Percentiles rank a stretch among this genome's conserved stretches.
These are phyloP conservation scores for Fusarium virguliforme DNA, from an alignment of 2,329 filamentous ascomycete genomes.

Conservation along the genomic window DNA sequence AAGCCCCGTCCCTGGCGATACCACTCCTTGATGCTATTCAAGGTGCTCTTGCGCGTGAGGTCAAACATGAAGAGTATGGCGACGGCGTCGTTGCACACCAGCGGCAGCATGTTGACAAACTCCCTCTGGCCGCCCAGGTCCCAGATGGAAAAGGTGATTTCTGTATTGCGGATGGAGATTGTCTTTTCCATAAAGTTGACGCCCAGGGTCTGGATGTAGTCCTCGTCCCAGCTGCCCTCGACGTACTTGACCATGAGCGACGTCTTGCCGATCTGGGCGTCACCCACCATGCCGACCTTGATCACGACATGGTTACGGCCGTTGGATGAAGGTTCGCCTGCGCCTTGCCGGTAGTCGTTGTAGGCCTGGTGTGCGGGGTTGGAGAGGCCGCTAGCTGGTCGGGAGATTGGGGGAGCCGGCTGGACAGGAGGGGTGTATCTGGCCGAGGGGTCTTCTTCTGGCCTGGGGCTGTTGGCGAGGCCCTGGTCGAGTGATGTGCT, in stretches of 20 bases:
- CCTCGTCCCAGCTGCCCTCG: conserved; percentile 99
- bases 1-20: conserved; percentile 97
- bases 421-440: conserved; percentile 66
- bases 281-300: conserved; percentile 99
- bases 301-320: conserved; percentile 88
- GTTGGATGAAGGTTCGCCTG: conserved; percentile 57
- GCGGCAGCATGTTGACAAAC: conserved; percentile 99
- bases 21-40: conserved; percentile 99
- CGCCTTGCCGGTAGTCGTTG: conserved; percentile 64
- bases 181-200: conserved; percentile 99
- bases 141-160: conserved; percentile 99
- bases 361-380: conserved; percentile 59
- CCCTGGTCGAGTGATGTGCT: conserved; percentile 68
- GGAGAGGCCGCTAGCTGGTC: conserved; percentile 71
- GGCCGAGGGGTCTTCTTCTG: conserved; percentile 62
- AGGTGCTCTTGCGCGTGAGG: conserved; percentile 94
- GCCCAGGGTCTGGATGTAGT: conserved; percentile 98
- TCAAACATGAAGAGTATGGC: conserved; percentile 99
- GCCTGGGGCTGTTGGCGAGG: conserved; percentile 59
- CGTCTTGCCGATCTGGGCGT: conserved; percentile 99
- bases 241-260: conserved; percentile 99
- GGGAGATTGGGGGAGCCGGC: conserved; percentile 64
- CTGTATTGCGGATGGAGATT: conserved; percentile 98
- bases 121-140: conserved; percentile 97
- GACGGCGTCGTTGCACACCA: conserved; percentile 99